Evolutionary conservation across 768 basidiomycete genomes (phyloP).

Genomic region (Amanita muscaria): DNA sequence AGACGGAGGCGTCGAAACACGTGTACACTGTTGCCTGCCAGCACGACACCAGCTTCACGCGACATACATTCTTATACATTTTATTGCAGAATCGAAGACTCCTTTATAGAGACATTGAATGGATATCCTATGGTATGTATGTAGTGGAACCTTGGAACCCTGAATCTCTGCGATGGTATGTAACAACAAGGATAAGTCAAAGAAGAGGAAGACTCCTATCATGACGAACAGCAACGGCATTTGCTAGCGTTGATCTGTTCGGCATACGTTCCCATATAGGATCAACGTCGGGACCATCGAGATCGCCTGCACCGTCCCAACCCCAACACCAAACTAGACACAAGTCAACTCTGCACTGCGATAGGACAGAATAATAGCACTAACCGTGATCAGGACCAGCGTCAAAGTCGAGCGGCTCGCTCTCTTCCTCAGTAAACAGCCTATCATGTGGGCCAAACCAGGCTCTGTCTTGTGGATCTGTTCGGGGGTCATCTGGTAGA

Average conservation of each 20-base stretch:
- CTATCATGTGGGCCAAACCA: constrained; percentile 99
- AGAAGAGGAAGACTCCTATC: constrained; percentile 36
- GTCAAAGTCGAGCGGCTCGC: constrained; percentile 62
- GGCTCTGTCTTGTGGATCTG: constrained; percentile 93
- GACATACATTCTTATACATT: too few species aligned
- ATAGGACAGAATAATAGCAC: constrained; percentile 21
- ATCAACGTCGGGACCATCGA: constrained; percentile 96
- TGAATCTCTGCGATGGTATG: too few species aligned
- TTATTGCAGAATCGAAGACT: too few species aligned
- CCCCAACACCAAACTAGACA: constrained; percentile 96
- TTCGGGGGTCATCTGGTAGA: constrained; percentile 89
- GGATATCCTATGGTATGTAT: too few species aligned
- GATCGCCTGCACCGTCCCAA: constrained; percentile 97
- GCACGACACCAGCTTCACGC: too few species aligned
- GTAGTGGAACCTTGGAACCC: too few species aligned
- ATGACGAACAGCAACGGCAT: constrained; percentile 66
- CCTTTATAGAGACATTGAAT: too few species aligned
- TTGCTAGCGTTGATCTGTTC: constrained; percentile 45
- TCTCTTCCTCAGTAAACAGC: constrained; percentile 85
- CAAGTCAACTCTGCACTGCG: neutral
- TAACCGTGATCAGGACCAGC: constrained; percentile 82
- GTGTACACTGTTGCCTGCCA: too few species aligned
- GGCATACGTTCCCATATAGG: constrained; percentile 92
- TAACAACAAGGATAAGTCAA: too few species aligned
- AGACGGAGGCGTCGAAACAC: too few species aligned